Percentiles rank a stretch among this genome's conserved stretches.
phyloP scores from a whole-genome alignment of 2,329 filamentous ascomycete species.

The Fusarium dlaminii region DNA sequence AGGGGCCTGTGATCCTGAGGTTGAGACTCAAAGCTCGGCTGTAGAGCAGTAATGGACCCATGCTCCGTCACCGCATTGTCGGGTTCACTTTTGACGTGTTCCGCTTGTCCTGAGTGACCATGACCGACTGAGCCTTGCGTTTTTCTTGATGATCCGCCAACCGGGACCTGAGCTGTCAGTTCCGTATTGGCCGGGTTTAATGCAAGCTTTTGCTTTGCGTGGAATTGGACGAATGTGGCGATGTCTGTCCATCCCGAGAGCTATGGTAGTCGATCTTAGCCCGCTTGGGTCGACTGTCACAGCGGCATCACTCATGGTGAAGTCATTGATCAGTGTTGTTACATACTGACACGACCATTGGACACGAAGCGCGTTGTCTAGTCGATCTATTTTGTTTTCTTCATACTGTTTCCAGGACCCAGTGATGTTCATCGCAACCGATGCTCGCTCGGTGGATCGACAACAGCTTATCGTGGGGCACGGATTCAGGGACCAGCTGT shows the following conservation, averaged over 20 bases:
- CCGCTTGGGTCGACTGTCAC: constrained; percentile 31
- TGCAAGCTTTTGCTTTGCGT: constrained; percentile 20
- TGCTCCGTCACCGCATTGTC: constrained; percentile 23
- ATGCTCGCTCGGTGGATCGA: constrained; percentile 7
- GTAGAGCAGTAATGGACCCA: neutral
- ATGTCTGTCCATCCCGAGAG: constrained; percentile 30
- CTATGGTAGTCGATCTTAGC: constrained; percentile 37
- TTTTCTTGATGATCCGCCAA: constrained; percentile 15
- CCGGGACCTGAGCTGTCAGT: constrained; percentile 28
- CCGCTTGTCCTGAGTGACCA: constrained; percentile 16
- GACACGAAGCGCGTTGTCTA: constrained; percentile 8
- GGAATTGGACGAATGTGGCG: constrained; percentile 38
- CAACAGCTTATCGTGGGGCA: constrained; percentile 16
- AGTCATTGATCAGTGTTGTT: constrained; percentile 27
- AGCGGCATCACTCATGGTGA: constrained; percentile 22
- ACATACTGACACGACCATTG: constrained; percentile 10
- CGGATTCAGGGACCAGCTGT: constrained; percentile 6
- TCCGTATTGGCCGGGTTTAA: constrained; percentile 21
- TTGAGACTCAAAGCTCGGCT: neutral
- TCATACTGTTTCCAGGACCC: neutral
- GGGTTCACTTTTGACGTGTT: constrained; percentile 26
- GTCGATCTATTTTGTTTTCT: constrained; percentile 39
- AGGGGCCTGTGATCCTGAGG: neutral
- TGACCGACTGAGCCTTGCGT: constrained; percentile 12
- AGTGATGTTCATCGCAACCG: constrained; percentile 20